These are phyloP conservation scores for Xenoacremonium recifei DNA, from an alignment of 2,329 filamentous ascomycete genomes.

Conservation along the genomic window DNA sequence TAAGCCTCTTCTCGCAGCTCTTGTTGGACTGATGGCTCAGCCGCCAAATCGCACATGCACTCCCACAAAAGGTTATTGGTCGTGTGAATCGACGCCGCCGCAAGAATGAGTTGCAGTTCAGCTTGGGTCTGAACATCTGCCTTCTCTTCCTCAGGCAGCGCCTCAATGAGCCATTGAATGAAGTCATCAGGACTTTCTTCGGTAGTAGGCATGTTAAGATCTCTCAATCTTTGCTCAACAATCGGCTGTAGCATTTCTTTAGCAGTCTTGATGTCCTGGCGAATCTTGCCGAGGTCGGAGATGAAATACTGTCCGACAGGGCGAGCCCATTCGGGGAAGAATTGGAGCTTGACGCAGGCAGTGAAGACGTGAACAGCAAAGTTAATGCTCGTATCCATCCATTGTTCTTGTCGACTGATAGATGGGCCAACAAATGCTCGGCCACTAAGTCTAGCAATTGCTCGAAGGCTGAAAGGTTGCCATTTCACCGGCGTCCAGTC, in stretches of 20 bases:
- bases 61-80: conserved; percentile 46
- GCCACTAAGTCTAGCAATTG: conserved; percentile 53
- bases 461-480: conserved; percentile 49
- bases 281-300: conserved; percentile 45
- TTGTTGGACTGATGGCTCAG: conserved; percentile 45
- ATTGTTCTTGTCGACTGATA: conserved; percentile 51
- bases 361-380: conserved; percentile 50
- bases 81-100: conserved; percentile 45
- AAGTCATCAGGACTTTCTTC: conserved; percentile 40
- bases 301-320: conserved; percentile 46
- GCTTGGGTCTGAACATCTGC: conserved; percentile 37
- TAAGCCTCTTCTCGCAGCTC: conserved; percentile 49
- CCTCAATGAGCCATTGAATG: conserved; percentile 45
- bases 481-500: conserved; percentile 57
- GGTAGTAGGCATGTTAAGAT: conserved; percentile 36
- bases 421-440: conserved; percentile 51
- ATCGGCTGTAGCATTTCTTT: conserved; percentile 44
- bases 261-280: conserved; percentile 40
- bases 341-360: conserved; percentile 48
- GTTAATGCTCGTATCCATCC: conserved; percentile 52
- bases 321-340: conserved; percentile 50
- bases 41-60: conserved; percentile 49
- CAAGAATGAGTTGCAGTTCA: conserved; percentile 43
- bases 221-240: conserved; percentile 44
- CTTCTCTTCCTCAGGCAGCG: conserved; percentile 38